Evolutionary conservation across 805 yeast genomes (phyloP).

Genomic region (Komagataella pseudopastoris): DNA sequence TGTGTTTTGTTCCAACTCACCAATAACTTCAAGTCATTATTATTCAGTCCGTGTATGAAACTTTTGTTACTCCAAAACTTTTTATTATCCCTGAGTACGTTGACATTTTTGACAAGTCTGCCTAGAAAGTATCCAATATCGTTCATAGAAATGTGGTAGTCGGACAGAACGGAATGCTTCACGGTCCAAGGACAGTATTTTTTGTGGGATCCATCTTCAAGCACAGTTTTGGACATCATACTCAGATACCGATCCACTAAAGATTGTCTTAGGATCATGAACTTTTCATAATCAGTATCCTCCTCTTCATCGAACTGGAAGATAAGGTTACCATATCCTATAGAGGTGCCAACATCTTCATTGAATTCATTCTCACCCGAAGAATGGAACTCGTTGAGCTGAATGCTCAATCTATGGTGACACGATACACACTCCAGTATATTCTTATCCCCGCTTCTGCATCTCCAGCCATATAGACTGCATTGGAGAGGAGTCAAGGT

Average conservation of each 20-base stretch:
- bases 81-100: constrained; percentile 4
- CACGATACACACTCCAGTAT: constrained; percentile 20
- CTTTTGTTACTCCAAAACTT: constrained; percentile 3
- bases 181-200: constrained; percentile 5
- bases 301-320: constrained; percentile 11
- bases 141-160: constrained; percentile 12
- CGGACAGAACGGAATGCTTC: constrained; percentile 8
- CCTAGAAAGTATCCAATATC: constrained; percentile 13
- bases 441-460: constrained; percentile 20
- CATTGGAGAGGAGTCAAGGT: constrained; percentile 31
- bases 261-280: constrained; percentile 7
- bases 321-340: constrained; percentile 3
- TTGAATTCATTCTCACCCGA: constrained; percentile 1
- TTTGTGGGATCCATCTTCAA: constrained; percentile 16
- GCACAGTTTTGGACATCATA: constrained; percentile 12
- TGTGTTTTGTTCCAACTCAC: constrained; percentile 5
- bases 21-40: not conserved
- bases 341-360: constrained; percentile 2
- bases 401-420: constrained; percentile 15
- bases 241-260: constrained; percentile 13
- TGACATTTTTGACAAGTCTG: constrained; percentile 8
- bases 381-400: constrained; percentile 9
- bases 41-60: constrained; percentile 1
- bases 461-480: constrained; percentile 40
- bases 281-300: constrained; percentile 5